Evolutionary conservation across 1,139 yeast genomes (phyloP).

Genomic region (Debaryomyces udenii): DNA sequence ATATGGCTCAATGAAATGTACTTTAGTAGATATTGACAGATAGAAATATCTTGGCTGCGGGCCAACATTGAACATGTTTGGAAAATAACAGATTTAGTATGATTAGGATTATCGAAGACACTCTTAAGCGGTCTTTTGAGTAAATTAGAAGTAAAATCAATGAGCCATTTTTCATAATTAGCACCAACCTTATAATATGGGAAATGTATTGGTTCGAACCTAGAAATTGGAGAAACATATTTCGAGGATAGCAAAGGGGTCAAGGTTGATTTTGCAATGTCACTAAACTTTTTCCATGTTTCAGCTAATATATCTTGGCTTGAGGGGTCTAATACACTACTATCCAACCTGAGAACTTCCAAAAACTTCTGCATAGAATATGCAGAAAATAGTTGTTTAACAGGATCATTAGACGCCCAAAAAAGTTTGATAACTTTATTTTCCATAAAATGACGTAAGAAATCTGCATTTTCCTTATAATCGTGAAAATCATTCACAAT

Average conservation of each 20-base stretch:
- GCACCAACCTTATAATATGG: slow-evolving; percentile 41
- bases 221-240: slow-evolving; percentile 60
- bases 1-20: slow-evolving; percentile 74
- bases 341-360: slow-evolving; percentile 60
- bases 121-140: slow-evolving; percentile 43
- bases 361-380: slow-evolving; percentile 88
- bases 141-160: slow-evolving; percentile 65
- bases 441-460: slow-evolving; percentile 68
- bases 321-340: slow-evolving; percentile 32
- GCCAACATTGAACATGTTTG: slow-evolving; percentile 67
- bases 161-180: slow-evolving; percentile 64
- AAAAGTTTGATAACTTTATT: slow-evolving; percentile 75
- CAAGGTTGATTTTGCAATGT: slow-evolving; percentile 71
- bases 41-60: slow-evolving; percentile 69
- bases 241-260: slow-evolving; percentile 76
- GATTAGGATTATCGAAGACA: slow-evolving; percentile 13
- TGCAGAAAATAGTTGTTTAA: slow-evolving; percentile 80
- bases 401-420: slow-evolving; percentile 89
- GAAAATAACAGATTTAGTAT: slow-evolving; percentile 49
- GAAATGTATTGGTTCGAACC: slow-evolving; percentile 34
- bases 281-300: slow-evolving; percentile 68
- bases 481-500: slow-evolving; percentile 65
- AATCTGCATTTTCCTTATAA: slow-evolving; percentile 61
- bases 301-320: slow-evolving; percentile 24
- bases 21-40: slow-evolving; percentile 77